Percentiles rank a stretch among this genome's conserved stretches.
phyloP scores from a whole-genome alignment of 257 asterid genomes.

The Ocimum tenuiflorum region DNA sequence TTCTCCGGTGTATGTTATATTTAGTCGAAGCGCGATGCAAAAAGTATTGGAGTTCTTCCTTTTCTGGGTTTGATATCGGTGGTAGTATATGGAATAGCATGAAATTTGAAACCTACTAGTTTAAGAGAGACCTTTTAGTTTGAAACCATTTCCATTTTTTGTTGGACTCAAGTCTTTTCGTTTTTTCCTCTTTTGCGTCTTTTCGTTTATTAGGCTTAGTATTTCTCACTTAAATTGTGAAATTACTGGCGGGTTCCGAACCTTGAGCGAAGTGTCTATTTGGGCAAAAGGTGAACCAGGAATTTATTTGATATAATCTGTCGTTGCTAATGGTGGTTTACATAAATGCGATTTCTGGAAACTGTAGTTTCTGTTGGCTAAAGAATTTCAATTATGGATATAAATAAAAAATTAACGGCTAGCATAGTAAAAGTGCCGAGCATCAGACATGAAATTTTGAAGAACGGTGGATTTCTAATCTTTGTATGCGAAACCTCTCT shows the following conservation, averaged over 20 bases:
- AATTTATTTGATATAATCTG: not conserved
- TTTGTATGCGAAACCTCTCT: not conserved
- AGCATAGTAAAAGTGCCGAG: not conserved
- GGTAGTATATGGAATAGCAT: not conserved
- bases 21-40: not conserved
- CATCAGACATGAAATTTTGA: not conserved
- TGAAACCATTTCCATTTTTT: not conserved
- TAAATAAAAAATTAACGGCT: no score
- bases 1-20: not conserved
- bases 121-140: not conserved
- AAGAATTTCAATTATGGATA: not conserved
- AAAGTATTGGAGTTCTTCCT: not conserved
- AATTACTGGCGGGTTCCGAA: not conserved
- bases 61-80: not conserved
- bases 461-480: not conserved
- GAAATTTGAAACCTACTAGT: constrained; percentile 24
- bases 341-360: not conserved
- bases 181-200: not conserved
- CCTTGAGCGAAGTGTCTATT: no score
- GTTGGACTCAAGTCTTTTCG: not conserved
- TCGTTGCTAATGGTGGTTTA: not conserved
- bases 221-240: not conserved
- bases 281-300: no score
- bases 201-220: not conserved
- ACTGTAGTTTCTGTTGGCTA: not conserved